These are phyloP conservation scores for Adansonia madagascariensis DNA, from an alignment of 441 rosid genomes.

Conservation along the genomic window DNA sequence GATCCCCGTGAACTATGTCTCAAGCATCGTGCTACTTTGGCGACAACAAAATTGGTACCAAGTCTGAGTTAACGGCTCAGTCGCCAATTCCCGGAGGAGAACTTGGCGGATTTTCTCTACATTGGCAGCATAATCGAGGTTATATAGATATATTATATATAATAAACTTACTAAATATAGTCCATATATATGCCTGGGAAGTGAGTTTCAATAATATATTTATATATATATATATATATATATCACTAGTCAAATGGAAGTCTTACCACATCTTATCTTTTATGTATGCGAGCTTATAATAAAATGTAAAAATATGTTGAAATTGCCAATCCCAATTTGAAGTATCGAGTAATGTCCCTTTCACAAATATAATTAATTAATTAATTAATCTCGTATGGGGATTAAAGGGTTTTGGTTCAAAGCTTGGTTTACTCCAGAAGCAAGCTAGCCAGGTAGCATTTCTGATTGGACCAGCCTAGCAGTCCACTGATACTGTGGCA, in stretches of 20 bases:
- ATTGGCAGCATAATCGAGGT: conserved; percentile 21
- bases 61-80: conserved; percentile 20
- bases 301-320: background rate
- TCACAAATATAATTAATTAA: background rate
- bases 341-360: background rate
- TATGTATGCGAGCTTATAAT: background rate
- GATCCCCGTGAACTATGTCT: background rate
- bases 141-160: background rate
- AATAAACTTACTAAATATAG: background rate
- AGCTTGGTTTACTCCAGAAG: no score
- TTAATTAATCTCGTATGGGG: background rate
- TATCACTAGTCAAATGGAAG: background rate
- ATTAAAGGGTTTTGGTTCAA: no score
- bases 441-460: background rate
- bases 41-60: conserved; percentile 16
- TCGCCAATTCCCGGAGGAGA: conserved; percentile 14
- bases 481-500: background rate
- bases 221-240: no score
- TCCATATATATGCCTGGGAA: background rate
- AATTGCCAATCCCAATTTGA: background rate
- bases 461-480: background rate
- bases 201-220: background rate
- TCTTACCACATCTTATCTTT: background rate
- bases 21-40: background rate
- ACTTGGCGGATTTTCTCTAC: conserved; percentile 23